A percentile compares a stretch with the other conserved stretches of the same genome.
phyloP scores from a whole-genome alignment of 73 alveolate species.

The Uronychia binucleata region DNA sequence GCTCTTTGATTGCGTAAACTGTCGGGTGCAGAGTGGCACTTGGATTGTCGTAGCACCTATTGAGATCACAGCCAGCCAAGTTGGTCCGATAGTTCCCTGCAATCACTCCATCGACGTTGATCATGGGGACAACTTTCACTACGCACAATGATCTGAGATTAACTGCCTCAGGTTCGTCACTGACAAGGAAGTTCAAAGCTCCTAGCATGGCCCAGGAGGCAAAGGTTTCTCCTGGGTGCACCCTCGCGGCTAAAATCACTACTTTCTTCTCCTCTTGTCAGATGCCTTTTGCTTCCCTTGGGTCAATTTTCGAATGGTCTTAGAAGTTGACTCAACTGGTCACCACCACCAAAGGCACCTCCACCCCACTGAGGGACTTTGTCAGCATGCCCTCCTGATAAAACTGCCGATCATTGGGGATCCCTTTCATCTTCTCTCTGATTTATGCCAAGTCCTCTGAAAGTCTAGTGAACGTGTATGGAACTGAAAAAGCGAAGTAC shows the following conservation, averaged over 20 bases:
- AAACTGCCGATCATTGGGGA: neutral
- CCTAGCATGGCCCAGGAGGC: conserved; percentile 89
- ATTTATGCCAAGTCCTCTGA: neutral
- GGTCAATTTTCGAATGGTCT: neutral
- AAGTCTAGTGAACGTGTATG: conserved; percentile 22
- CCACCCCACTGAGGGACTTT: conserved; percentile 58
- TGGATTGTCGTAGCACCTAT: conserved; percentile 91
- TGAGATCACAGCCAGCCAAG: conserved; percentile 87
- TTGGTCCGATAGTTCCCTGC: conserved; percentile 90
- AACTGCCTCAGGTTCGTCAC: conserved; percentile 76
- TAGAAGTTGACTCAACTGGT: neutral
- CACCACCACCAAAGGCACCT: conserved; percentile 52
- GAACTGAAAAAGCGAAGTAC: conserved; percentile 23
- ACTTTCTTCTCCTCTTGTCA: neutral
- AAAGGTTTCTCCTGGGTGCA: conserved; percentile 94
- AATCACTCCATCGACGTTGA: conserved; percentile 89
- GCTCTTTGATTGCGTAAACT: conserved; percentile 59
- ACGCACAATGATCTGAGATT: conserved; percentile 76
- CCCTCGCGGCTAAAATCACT: conserved; percentile 74
- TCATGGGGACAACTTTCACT: conserved; percentile 90
- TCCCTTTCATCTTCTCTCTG: neutral
- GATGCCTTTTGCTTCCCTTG: neutral
- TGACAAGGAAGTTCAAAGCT: conserved; percentile 74
- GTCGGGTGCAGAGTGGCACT: conserved; percentile 87
- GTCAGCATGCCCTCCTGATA: conserved; percentile 12